A percentile compares a stretch with the other conserved stretches of the same genome.
Conservation (phyloP, 164 flowering plant species). For the Cinnamomum chago region DNA sequence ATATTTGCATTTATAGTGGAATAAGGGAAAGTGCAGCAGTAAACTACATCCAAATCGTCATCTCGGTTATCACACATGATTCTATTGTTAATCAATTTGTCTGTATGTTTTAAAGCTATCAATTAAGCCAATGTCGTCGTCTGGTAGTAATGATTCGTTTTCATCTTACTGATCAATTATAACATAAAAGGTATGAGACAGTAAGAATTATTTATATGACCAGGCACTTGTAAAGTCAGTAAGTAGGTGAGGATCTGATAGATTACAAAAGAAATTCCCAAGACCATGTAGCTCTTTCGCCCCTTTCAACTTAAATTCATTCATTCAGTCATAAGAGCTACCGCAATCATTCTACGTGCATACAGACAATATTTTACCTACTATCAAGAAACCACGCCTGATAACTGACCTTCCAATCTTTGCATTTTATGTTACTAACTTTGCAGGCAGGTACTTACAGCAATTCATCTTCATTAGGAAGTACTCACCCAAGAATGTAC, state of each 20-base stretch:
- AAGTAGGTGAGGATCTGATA: neutral
- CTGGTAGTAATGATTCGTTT: neutral
- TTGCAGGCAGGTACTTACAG: neutral
- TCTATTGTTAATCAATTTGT: neutral
- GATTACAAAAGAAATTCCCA: neutral
- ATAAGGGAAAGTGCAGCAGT: neutral
- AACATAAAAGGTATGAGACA: neutral
- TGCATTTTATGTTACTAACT: neutral
- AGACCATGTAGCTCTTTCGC: neutral
- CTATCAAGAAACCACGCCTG: no score
- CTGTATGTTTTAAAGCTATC: neutral
- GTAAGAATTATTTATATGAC: no score
- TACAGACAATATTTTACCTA: neutral
- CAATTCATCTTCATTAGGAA: conserved; percentile 6
- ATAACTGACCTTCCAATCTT: neutral
- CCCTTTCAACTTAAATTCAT: neutral
- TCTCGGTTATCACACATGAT: neutral
- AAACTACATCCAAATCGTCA: neutral
- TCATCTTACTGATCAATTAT: neutral
- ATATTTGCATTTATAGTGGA: neutral
- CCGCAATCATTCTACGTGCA: neutral
- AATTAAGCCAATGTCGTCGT: neutral
- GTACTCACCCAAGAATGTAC: conserved; percentile 76
- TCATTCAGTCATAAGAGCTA: neutral
- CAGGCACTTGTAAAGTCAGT: neutral